phyloP scores from a whole-genome alignment of 768 basidiomycete genomes.

The Rhodosporidiobolus sp. region DNA sequence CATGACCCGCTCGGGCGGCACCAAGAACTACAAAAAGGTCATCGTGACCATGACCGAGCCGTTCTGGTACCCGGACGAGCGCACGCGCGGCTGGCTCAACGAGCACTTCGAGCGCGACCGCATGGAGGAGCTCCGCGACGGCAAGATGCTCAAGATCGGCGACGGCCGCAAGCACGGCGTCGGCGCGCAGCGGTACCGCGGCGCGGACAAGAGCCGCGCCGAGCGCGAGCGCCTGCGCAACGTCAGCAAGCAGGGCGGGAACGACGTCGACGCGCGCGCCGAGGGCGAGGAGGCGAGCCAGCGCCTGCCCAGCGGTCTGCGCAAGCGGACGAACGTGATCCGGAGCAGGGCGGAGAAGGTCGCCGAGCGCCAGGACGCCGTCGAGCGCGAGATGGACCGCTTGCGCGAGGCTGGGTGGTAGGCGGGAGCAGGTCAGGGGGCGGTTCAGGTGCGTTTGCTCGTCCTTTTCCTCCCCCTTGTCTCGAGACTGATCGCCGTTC shows the following conservation, averaged over 20 bases:
- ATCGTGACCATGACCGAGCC: conserved; percentile 41
- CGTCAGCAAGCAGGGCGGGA: conserved; percentile 12
- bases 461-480: not conserved
- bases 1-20: conserved; percentile 29
- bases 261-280: conserved; percentile 12
- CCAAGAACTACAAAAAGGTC: conserved; percentile 44
- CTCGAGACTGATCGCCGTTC: not conserved
- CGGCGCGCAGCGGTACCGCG: conserved; percentile 25
- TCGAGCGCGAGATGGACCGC: conserved; percentile 34
- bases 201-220: conserved; percentile 27
- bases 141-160: conserved; percentile 41
- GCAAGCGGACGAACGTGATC: conserved; percentile 34
- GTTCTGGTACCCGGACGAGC: conserved; percentile 45
- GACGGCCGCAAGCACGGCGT: conserved; percentile 38
- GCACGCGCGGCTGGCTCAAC: conserved; percentile 39
- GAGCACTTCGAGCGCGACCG: conserved; percentile 43
- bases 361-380: conserved; percentile 1
- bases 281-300: conserved; percentile 15
- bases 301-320: conserved; percentile 24
- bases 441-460: not conserved
- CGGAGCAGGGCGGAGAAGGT: conserved; percentile 27
- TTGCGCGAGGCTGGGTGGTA: conserved; percentile 32
- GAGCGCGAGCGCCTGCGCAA: conserved; percentile 18
- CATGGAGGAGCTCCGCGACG: conserved; percentile 41
- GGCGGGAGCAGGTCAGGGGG: no score